phyloP scores from a whole-genome alignment of 768 basidiomycete species.

The Trametopsis cervina region DNA sequence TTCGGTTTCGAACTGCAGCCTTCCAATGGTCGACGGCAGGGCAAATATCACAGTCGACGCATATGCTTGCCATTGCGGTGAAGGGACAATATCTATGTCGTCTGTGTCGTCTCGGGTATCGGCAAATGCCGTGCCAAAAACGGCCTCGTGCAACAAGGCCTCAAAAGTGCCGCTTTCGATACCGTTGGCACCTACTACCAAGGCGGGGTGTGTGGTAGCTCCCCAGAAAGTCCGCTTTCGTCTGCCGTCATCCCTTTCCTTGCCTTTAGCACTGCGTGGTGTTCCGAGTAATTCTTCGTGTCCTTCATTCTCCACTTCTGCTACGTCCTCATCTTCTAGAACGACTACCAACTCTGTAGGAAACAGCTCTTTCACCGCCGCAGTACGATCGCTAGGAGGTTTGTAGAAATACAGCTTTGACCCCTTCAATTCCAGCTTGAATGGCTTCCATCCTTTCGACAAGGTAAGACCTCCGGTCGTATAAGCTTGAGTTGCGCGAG shows the following conservation, averaged over 20 bases:
- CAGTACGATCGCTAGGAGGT: constrained; percentile 60
- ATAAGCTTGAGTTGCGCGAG: constrained; percentile 22
- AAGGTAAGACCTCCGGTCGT: constrained; percentile 19
- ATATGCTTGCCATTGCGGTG: constrained; percentile 53
- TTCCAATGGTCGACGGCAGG: constrained; percentile 50
- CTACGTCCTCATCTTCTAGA: constrained; percentile 37
- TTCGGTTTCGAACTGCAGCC: constrained; percentile 59
- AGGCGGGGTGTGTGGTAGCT: constrained; percentile 63
- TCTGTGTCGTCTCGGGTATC: too few relatives aligned
- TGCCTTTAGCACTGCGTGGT: constrained; percentile 27
- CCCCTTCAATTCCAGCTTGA: constrained; percentile 78
- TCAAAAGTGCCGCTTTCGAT: constrained; percentile 69
- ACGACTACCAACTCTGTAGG: constrained; percentile 55
- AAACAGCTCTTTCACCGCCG: constrained; percentile 68
- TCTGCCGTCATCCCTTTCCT: constrained; percentile 29
- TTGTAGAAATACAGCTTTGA: constrained; percentile 86
- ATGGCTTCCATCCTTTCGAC: constrained; percentile 78
- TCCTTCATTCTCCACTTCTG: constrained; percentile 17
- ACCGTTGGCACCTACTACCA: constrained; percentile 35
- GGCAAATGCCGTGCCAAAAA: constrained; percentile 67
- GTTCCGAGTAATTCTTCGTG: constrained; percentile 21
- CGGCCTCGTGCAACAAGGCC: constrained; percentile 74
- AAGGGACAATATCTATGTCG: constrained; percentile 2
- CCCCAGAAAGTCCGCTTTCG: constrained; percentile 77
- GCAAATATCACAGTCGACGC: constrained; percentile 54